A percentile compares a stretch with the other conserved stretches of the same genome.
phyloP scores from a whole-genome alignment of 1,284 basidiomycete species.

The Meira nashicola region DNA sequence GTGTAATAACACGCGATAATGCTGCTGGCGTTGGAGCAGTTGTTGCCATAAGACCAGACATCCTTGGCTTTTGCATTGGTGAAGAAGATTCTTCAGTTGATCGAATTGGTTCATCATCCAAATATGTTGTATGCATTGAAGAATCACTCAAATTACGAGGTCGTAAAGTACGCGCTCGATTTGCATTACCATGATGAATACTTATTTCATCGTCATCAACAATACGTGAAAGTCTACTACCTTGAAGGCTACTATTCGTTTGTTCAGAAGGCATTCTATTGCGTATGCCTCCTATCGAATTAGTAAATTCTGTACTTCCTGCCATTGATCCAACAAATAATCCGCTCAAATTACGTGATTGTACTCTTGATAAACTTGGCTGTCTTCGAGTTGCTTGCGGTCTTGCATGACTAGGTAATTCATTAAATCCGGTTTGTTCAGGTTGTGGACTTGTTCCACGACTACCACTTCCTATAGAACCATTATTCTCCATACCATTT shows the following conservation, averaged over 20 bases:
- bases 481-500: background rate
- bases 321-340: slow-evolving; percentile 6
- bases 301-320: background rate
- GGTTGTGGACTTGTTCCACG: background rate
- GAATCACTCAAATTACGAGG: slow-evolving; percentile 46
- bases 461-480: background rate
- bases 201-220: slow-evolving; percentile 46
- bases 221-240: slow-evolving; percentile 23
- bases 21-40: slow-evolving; percentile 21
- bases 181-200: slow-evolving; percentile 28
- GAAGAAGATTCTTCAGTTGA: slow-evolving; percentile 8
- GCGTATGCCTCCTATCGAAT: background rate
- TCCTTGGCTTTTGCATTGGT: slow-evolving; percentile 7
- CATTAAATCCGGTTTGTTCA: background rate
- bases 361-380: slow-evolving; percentile 25
- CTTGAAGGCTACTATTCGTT: slow-evolving; percentile 3
- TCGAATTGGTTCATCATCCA: slow-evolving; percentile 27
- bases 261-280: background rate
- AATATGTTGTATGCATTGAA: slow-evolving; percentile 42
- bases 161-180: slow-evolving; percentile 23
- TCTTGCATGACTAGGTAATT: slow-evolving; percentile 3
- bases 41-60: no score
- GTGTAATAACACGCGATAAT: slow-evolving; percentile 40
- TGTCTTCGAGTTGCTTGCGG: background rate
- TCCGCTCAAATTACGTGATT: slow-evolving; percentile 30